Base-by-base conservation (phyloP, 345 rosid genomes). In the Euphorbia lathyris region DNA sequence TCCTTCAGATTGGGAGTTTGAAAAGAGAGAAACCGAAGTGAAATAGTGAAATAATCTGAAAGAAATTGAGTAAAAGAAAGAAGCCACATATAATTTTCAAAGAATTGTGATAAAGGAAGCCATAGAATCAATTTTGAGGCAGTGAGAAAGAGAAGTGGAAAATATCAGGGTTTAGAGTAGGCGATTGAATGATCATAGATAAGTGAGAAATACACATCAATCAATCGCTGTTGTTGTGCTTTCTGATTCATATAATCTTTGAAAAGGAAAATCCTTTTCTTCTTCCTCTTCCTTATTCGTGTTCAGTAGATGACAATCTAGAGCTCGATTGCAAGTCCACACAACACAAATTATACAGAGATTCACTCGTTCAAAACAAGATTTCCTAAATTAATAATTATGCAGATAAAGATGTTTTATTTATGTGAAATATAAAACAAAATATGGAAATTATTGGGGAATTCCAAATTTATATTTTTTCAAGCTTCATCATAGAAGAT, bases 151-250 rank as follows among this genome's bases (percentile, higher is more conserved):
- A 62, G 59, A 14, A 30, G 5, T 0, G 30, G 65, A 62, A 77
- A 45, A 81, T 79, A 83, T 79, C 83, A 51, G 16, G 22, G 34
- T 42, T 4, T 42, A 10, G 62, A 13, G 45, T 51, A 22, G 9
- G 25, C 12, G 40, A 77, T 20, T 64, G 75, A 60, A 65, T 76
- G 80, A 72, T 64, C 65, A 40, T 36, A 25, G 68, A 70, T n/a
- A 69, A 76, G 47, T 6, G 74, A 72, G 43, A n/a, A 23, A 75
- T 56, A 30, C 61, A 43, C 69, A 69, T 76, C 78, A 76, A 69
- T 76, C 78, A 76, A 76, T 66, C 77, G 66, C 16, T 76, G 60
- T 62, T 73, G 25, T 30, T 36, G 14, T 22, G 16, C 8, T 20
- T 17, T 47, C 22, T 16, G 32, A 30, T 1, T 0, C 13, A 27